A percentile compares a stretch with the other conserved stretches of the same genome.
Evolutionary conservation across 2,329 filamentous ascomycete species (phyloP).

Genomic region (Ophiostoma triangulosporum): DNA sequence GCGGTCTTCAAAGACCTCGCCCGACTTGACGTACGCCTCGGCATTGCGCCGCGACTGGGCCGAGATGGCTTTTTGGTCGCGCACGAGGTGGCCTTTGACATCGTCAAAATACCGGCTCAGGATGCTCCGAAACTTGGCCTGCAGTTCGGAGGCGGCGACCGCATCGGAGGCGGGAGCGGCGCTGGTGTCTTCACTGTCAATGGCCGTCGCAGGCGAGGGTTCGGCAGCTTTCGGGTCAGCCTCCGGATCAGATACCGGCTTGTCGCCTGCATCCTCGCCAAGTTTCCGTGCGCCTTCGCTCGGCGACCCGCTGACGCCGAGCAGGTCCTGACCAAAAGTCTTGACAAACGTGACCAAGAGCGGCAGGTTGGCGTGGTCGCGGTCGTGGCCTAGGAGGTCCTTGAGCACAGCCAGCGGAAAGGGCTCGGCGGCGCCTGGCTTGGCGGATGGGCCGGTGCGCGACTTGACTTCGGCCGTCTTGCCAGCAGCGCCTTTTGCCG

Average conservation of each 20-base stretch:
- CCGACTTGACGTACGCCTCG: conserved; percentile 95
- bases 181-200: too few species aligned
- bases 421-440: conserved; percentile 57
- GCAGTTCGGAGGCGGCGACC: conserved; percentile 61
- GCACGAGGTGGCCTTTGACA: conserved; percentile 73
- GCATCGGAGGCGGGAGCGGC: conserved; percentile 44
- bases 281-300: conserved; percentile 68
- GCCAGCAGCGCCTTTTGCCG: conserved; percentile 44
- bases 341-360: conserved; percentile 93
- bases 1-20: conserved; percentile 94
- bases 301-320: conserved; percentile 58
- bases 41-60: conserved; percentile 87
- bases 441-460: conserved; percentile 39
- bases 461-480: conserved; percentile 50
- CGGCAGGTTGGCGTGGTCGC: conserved; percentile 82
- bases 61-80: conserved; percentile 82
- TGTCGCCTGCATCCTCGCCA: conserved; percentile 48
- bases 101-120: conserved; percentile 83
- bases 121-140: conserved; percentile 75
- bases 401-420: conserved; percentile 97
- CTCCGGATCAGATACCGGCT: conserved; percentile 16
- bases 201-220: conserved; percentile 11
- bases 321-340: conserved; percentile 86
- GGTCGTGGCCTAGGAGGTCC: conserved; percentile 84
- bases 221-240: neutral